Conservation (phyloP, 31 red algal species). For the Porphyra umbilicalis region DNA sequence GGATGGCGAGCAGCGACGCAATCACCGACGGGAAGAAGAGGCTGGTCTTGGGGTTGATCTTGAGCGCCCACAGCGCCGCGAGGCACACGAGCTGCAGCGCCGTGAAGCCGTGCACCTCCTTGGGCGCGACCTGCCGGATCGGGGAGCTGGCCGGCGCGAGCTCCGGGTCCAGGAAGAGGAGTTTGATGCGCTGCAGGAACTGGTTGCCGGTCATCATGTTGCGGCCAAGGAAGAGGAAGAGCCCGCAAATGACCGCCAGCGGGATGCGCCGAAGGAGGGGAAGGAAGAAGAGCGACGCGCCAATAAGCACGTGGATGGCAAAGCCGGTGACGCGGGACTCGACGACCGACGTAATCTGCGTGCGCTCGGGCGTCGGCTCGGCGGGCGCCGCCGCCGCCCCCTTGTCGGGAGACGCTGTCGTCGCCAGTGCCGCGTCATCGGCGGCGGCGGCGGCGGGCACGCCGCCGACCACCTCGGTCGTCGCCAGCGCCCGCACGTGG, state of each 20-base stretch:
- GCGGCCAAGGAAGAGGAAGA: constrained; percentile 76
- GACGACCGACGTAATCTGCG: constrained; percentile 29
- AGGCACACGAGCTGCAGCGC: constrained; percentile 60
- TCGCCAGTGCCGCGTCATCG: background rate
- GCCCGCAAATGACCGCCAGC: constrained; percentile 70
- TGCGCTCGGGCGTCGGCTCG: background rate
- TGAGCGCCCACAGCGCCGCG: constrained; percentile 55
- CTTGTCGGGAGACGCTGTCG: background rate
- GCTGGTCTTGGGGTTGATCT: constrained; percentile 76
- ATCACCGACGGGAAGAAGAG: constrained; percentile 90
- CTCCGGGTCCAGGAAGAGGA: constrained; percentile 61
- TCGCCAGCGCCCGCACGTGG: constrained; percentile 73
- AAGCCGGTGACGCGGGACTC: constrained; percentile 74
- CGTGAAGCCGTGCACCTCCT: constrained; percentile 55
- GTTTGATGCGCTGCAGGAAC: constrained; percentile 55
- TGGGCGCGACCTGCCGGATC: constrained; percentile 23
- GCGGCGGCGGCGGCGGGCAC: background rate
- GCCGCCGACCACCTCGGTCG: constrained; percentile 15
- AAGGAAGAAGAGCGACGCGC: constrained; percentile 52
- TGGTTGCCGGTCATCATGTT: constrained; percentile 89
- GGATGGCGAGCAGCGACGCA: constrained; percentile 64
- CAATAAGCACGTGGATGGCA: constrained; percentile 50
- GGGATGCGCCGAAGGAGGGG: constrained; percentile 69
- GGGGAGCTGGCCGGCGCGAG: constrained; percentile 56
- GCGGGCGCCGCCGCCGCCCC: background rate